Conservation (phyloP, 1,284 basidiomycete genomes). For the Somion occarium region DNA sequence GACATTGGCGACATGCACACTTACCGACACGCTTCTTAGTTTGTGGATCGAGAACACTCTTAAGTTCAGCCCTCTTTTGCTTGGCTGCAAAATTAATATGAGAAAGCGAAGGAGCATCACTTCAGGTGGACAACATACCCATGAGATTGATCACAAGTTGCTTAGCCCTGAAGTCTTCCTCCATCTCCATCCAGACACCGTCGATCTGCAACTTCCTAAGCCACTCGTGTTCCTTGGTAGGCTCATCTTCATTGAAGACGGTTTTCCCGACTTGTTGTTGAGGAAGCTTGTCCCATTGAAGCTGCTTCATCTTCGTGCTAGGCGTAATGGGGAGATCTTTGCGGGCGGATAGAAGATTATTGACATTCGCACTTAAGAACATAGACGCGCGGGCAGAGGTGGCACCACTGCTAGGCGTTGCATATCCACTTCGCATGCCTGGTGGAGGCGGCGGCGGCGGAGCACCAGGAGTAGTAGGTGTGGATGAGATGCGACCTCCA, state of each 20-base stretch:
- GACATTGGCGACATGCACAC: slow-evolving; percentile 24
- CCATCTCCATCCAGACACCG: slow-evolving; percentile 95
- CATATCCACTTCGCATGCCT: slow-evolving; percentile 30
- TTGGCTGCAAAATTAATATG: slow-evolving; percentile 41
- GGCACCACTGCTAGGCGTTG: slow-evolving; percentile 31
- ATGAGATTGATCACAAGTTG: slow-evolving; percentile 84
- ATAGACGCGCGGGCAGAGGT: slow-evolving; percentile 59
- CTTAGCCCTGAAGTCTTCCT: slow-evolving; percentile 97
- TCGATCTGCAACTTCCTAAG: slow-evolving; percentile 75
- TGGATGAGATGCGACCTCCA: slow-evolving; percentile 17
- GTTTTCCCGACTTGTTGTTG: slow-evolving; percentile 82
- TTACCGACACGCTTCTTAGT: slow-evolving; percentile 87
- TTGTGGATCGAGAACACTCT: slow-evolving; percentile 86
- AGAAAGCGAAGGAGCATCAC: slow-evolving; percentile 2
- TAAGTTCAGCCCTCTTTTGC: slow-evolving; percentile 80
- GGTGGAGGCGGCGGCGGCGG: slow-evolving; percentile 31
- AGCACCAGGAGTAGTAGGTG: slow-evolving; percentile 18
- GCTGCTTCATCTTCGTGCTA: slow-evolving; percentile 92
- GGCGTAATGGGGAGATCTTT: slow-evolving; percentile 88
- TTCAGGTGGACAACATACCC: slow-evolving; percentile 40
- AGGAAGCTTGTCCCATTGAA: slow-evolving; percentile 97
- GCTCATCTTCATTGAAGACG: slow-evolving; percentile 74
- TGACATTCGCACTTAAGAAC: slow-evolving; percentile 53
- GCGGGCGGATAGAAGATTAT: slow-evolving; percentile 53
- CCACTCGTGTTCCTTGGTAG: slow-evolving; percentile 71